Percentiles rank a stretch among this genome's conserved stretches.
Conservation (phyloP, 1,284 basidiomycete genomes). For the Chiua sp. region DNA sequence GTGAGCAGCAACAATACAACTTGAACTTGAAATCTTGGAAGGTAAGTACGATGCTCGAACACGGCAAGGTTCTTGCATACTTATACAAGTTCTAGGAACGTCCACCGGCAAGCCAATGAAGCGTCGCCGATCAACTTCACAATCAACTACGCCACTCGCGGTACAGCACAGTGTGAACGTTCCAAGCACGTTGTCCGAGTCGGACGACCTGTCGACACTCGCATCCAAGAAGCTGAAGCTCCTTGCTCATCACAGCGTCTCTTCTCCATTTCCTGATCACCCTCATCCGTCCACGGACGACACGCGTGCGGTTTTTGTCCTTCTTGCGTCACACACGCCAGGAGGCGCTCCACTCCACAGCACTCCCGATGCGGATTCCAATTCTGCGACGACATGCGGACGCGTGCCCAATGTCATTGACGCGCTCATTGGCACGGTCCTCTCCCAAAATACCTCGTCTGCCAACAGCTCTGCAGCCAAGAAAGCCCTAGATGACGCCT, state of each 20-base stretch:
- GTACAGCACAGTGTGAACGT: background rate
- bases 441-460: slow-evolving; percentile 77
- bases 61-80: background rate
- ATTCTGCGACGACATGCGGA: slow-evolving; percentile 60
- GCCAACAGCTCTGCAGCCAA: slow-evolving; percentile 72
- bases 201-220: slow-evolving; percentile 15
- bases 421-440: slow-evolving; percentile 71
- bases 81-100: background rate
- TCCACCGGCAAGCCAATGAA: slow-evolving; percentile 10
- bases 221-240: slow-evolving; percentile 58
- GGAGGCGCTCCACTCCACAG: slow-evolving; percentile 30
- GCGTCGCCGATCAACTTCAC: slow-evolving; percentile 17
- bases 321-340: slow-evolving; percentile 44
- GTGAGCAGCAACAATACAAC: no score
- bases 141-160: background rate
- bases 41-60: background rate
- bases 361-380: slow-evolving; percentile 30
- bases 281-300: slow-evolving; percentile 55
- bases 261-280: slow-evolving; percentile 62
- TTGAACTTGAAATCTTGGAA: no score
- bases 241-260: slow-evolving; percentile 45
- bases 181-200: background rate
- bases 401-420: slow-evolving; percentile 70
- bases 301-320: slow-evolving; percentile 49
- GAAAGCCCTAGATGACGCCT: slow-evolving; percentile 57